phyloP scores from a whole-genome alignment of 2,329 filamentous ascomycete genomes.

The Dichotomopilus funicola region DNA sequence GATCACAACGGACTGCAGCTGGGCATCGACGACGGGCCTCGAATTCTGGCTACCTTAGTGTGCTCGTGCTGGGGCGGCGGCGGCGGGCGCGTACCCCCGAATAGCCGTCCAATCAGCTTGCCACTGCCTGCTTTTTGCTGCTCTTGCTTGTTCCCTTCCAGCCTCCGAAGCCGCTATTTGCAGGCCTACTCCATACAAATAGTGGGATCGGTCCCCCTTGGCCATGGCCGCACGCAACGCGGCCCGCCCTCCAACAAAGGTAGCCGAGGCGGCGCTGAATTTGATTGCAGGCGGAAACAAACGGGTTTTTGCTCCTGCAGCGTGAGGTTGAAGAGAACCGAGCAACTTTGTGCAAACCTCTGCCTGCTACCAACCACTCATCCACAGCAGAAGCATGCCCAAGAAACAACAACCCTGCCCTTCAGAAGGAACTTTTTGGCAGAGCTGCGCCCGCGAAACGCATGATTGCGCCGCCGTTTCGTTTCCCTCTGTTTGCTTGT shows the following conservation, averaged over 20 bases:
- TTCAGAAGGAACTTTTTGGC: too few relatives aligned
- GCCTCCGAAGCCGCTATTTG: too few relatives aligned
- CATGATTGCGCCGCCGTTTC: slow-evolving; percentile 10
- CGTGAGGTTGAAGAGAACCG: too few relatives aligned
- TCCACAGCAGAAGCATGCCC: slow-evolving; percentile 1
- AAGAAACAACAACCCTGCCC: not conserved
- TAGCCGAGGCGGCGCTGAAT: slow-evolving; percentile 3
- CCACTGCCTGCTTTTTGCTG: slow-evolving; percentile 8
- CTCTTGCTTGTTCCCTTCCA: not conserved
- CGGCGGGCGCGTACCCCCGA: slow-evolving; percentile 13
- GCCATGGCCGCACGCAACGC: slow-evolving; percentile 13
- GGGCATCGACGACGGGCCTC: slow-evolving; percentile 9
- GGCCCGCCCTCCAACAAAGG: slow-evolving; percentile 15
- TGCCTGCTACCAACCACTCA: not conserved
- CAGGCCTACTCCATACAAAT: too few relatives aligned
- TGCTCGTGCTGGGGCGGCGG: slow-evolving; percentile 11
- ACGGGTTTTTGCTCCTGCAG: not conserved
- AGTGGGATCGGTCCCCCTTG: not conserved
- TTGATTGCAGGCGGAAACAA: slow-evolving; percentile 9
- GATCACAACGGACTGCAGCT: slow-evolving; percentile 6
- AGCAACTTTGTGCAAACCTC: too few relatives aligned
- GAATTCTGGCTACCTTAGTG: not conserved
- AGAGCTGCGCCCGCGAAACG: slow-evolving; percentile 17
- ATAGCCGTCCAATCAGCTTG: slow-evolving; percentile 14
- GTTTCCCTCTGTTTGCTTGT: slow-evolving; percentile 10